These are phyloP conservation scores for Termitomyces sp. DNA, from an alignment of 768 basidiomycete species.

Conservation along the genomic window DNA sequence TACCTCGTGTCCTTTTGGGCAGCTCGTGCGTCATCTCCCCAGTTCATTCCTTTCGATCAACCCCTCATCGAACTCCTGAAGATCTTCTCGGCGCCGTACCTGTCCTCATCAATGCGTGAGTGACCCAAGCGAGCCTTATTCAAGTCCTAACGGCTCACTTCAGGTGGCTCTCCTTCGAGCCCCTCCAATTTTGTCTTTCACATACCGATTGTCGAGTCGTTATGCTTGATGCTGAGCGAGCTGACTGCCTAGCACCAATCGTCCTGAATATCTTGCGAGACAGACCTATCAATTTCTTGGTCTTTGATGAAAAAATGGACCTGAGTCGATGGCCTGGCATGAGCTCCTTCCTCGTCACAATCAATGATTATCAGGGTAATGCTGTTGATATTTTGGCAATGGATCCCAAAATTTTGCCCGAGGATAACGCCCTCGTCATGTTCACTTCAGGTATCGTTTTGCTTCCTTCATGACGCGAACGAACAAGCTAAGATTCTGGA, in stretches of 20 bases:
- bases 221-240: conserved; percentile 56
- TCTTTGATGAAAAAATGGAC: conserved; percentile 34
- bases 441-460: conserved; percentile 49
- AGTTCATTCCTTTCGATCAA: conserved; percentile 5
- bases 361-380: conserved; percentile 24
- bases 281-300: conserved; percentile 31
- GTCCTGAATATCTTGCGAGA: conserved; percentile 22
- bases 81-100: conserved; percentile 58
- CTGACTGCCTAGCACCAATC: conserved; percentile 34
- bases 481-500: not conserved
- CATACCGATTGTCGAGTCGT: conserved; percentile 49
- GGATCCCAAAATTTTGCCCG: conserved; percentile 33
- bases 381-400: conserved; percentile 16
- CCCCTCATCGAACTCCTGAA: conserved; percentile 13
- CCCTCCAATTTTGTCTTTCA: conserved; percentile 46
- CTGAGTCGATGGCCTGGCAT: conserved; percentile 36
- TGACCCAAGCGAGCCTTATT: conserved; percentile 2
- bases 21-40: conserved; percentile 33
- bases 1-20: conserved; percentile 60
- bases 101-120: conserved; percentile 56
- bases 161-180: conserved; percentile 48
- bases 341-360: conserved; percentile 31
- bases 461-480: not conserved
- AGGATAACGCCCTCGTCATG: conserved; percentile 57
- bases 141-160: not conserved